Evolutionary conservation across 331 rosid genomes (phyloP), one percentile per base, ranked within the genome.

Genomic region (Arachis monticola): DNA sequence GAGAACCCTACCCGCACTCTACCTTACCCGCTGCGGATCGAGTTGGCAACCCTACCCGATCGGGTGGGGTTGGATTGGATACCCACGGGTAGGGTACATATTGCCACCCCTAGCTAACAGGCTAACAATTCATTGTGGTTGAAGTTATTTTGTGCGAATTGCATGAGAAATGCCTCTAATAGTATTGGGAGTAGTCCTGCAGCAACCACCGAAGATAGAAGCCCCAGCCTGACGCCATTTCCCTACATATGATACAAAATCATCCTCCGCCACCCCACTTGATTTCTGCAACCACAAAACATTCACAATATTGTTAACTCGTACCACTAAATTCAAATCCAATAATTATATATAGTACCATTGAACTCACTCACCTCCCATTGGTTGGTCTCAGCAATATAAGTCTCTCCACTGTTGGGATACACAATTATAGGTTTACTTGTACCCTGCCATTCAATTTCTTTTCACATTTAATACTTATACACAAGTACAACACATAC

Each of bases 321-420:
- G 1, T 38, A 38, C 5, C 41, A 38, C 5, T 38, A 3, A 38
- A 38, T 38, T 38, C 41, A 35, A 35, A 35, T 17, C 22, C 22
- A 17, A 17, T 17, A 17, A 17, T 17, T 17, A 27, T 27, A 27
- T 27, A 27, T 27, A 27, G 30, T 27, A 27, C 30, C 30, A 27
- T 27, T 27, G 30, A 27, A 27, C 30, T 27, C 30, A 27, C 96
- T 90, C 77, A 93, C 97, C 88, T 69, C 79, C 99, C 97, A 94
- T 53, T 81, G 77, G 78, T 83, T 87, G 77, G 60, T 61, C 82
- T 48, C 86, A 70, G 89, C 85, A 76, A 83, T 88, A 44, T 92
- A 92, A 76, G 89, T 87, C 80, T 92, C 97, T 72, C 97, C 97
- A 12, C 96, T 94, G 88, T 94, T 94, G 64, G 99, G 99, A 84